Base-by-base conservation (phyloP, 2,329 filamentous ascomycete genomes). In the Phaeosphaeriaceae sp. region DNA sequence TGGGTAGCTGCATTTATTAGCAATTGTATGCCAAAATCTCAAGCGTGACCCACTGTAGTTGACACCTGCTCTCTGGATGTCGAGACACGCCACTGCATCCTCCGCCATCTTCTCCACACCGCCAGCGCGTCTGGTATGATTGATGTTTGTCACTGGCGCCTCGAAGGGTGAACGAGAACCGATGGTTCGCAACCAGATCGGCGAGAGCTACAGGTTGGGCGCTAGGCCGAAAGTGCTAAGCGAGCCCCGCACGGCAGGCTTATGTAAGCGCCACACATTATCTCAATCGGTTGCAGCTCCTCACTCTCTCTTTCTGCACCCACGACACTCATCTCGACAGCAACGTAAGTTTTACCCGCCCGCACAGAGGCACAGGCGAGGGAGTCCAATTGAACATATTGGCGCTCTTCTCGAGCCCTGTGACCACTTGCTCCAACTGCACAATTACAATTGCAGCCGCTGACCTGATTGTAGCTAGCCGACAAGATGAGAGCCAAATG, bases 401-500 rank as follows among this genome's bases (percentile, higher is more conserved):
- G 52, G 55, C 52, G 42, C 51, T 55, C 53, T 47, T 28, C 49
- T 54, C 32, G 53, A 59, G 46, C 47, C 43, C 51, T 49, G 26
- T 47, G 52, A 48, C 52, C 46, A 46, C 49, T 54, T 52, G 58
- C 21, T 17, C 49, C 48, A 46, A 59, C 60, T 60, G 50, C 56
- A 61, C 42, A 52, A 40, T 51, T 62, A 62, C 54, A 52, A 61
- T 40, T 56, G 59, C 62, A 65, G 55, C 52, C 60, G 55, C 75
- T 77, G 61, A 77, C 71, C 60, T 69, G 63, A 66, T 59, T 64
- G 62, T 52, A 74, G 66, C 67, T 70, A 73, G 74, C 77, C 75
- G 77, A 80, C 81, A 84, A 82, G 82, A 90, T 90, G 88, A 90
- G 94, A 95, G 94, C 93, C 82, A 98, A 98, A 89, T 98, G 95